Base-by-base conservation (phyloP, 345 rosid species). In the Durio zibethinus region DNA sequence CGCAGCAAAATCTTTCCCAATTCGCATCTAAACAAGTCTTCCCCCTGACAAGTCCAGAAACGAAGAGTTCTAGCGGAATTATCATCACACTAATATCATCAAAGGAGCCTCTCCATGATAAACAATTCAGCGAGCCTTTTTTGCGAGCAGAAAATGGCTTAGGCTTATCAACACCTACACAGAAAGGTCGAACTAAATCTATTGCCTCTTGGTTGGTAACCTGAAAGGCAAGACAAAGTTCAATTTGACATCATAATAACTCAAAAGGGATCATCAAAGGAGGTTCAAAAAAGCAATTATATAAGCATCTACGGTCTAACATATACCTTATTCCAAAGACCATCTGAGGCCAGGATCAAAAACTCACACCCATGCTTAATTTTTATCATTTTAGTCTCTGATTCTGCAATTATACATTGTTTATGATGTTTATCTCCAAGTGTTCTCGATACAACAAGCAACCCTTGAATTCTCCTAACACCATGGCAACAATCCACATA, bases 261-360 rank as follows among this genome's bases (percentile, higher is more conserved):
- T n/a, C n/a, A n/a, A n/a, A n/a, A n/a, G n/a, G n/a, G n/a, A n/a
- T n/a, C n/a, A n/a, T n/a, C n/a, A n/a, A n/a, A n/a, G n/a, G n/a
- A n/a, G n/a, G n/a, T 36, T 66, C 31, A 68, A 40, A n/a, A n/a
- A 48, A 69, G 52, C 21, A 31, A 50, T 12, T 10, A 15, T 9
- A 48, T 5, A n/a, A n/a, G n/a, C n/a, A 48, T n/a, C 11, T 33
- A n/a, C 14, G 9, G 38, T 42, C 42, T 50, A 25, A n/a, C 57
- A 25, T 60, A 64, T 83, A 94, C 98, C 98, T 89, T 95, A 56
- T 93, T 94, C 99, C 99, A 95, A n/a, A 95, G 82, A 18, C 99
- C 99, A 60, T 95, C 99, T 1, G 99, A 95, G 23, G 97, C 98
- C 69, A 95, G 80, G 77, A 95, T 93, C 83, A 95, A 82, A 88